phyloP scores from a whole-genome alignment of 805 yeast genomes.

The Barnettozyma californica region DNA sequence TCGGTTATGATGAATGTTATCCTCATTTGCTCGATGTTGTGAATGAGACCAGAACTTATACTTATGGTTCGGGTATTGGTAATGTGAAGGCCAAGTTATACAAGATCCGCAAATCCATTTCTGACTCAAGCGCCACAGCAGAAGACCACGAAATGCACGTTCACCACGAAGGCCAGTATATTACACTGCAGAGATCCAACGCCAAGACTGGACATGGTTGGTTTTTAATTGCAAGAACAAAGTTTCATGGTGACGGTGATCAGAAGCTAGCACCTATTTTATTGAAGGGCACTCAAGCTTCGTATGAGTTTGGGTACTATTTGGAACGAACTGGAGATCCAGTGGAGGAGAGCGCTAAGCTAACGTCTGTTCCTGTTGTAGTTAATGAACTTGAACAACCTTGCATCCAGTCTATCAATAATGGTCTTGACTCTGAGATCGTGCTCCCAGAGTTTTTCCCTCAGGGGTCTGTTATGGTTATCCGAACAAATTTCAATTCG shows the following conservation, averaged over 20 bases:
- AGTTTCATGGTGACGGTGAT: slow-evolving; percentile 44
- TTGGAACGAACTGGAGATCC: slow-evolving; percentile 50
- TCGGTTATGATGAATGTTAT: slow-evolving; percentile 91
- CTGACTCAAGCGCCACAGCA: slow-evolving; percentile 38
- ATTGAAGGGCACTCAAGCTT: slow-evolving; percentile 55
- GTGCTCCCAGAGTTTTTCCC: slow-evolving; percentile 62
- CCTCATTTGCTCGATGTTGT: slow-evolving; percentile 81
- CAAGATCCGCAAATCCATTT: slow-evolving; percentile 50
- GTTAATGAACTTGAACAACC: slow-evolving; percentile 51
- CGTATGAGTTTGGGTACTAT: slow-evolving; percentile 52
- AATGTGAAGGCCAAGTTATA: slow-evolving; percentile 59
- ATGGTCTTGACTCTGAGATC: slow-evolving; percentile 43
- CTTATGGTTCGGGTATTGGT: slow-evolving; percentile 61
- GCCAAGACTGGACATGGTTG: slow-evolving; percentile 84
- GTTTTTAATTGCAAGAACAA: slow-evolving; percentile 82
- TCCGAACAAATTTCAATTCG: slow-evolving; percentile 62
- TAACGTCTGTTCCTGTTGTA: slow-evolving; percentile 65
- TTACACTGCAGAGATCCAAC: slow-evolving; percentile 83
- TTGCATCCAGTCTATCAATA: slow-evolving; percentile 35
- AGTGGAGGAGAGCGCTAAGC: slow-evolving; percentile 31
- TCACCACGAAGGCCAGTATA: slow-evolving; percentile 89
- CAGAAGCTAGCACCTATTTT: slow-evolving; percentile 55
- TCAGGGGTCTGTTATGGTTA: slow-evolving; percentile 86
- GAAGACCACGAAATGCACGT: slow-evolving; percentile 87
- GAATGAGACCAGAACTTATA: slow-evolving; percentile 61